Conservation (phyloP, 352 stramenopile genomes). For the Pythium biforme region DNA sequence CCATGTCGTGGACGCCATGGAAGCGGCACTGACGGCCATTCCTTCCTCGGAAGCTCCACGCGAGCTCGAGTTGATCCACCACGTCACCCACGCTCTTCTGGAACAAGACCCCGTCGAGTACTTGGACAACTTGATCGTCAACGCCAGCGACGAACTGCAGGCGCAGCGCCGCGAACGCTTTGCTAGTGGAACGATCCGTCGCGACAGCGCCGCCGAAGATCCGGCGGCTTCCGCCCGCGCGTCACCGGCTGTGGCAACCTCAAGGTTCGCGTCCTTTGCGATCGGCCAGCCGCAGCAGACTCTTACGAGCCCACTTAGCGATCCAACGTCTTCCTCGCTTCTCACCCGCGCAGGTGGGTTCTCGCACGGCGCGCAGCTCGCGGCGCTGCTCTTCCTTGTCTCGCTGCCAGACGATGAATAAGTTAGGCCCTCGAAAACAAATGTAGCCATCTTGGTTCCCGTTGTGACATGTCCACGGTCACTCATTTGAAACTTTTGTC, state of each 20-base stretch:
- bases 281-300: conserved; percentile 35
- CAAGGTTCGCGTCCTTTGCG: conserved; percentile 50
- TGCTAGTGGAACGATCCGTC: conserved; percentile 20
- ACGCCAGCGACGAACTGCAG: conserved; percentile 39
- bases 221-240: conserved; percentile 26
- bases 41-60: not conserved
- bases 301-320: not conserved
- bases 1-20: not conserved
- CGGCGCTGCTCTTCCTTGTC: conserved; percentile 42
- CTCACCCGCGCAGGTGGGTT: conserved; percentile 36
- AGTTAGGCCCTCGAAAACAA: too few relatives aligned
- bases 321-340: conserved; percentile 21
- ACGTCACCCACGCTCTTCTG: conserved; percentile 46
- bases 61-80: conserved; percentile 38
- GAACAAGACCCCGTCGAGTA: conserved; percentile 45
- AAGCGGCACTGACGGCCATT: not conserved
- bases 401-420: not conserved
- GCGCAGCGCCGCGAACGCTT: conserved; percentile 40
- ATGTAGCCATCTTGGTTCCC: conserved; percentile 15
- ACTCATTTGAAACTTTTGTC: too few relatives aligned
- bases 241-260: conserved; percentile 15
- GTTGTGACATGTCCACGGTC: too few relatives aligned
- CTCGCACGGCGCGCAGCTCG: conserved; percentile 42
- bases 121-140: conserved; percentile 39
- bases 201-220: conserved; percentile 27